These are phyloP conservation scores for Perilla frutescens DNA, from an alignment of 257 asterid genomes.

Conservation along the genomic window DNA sequence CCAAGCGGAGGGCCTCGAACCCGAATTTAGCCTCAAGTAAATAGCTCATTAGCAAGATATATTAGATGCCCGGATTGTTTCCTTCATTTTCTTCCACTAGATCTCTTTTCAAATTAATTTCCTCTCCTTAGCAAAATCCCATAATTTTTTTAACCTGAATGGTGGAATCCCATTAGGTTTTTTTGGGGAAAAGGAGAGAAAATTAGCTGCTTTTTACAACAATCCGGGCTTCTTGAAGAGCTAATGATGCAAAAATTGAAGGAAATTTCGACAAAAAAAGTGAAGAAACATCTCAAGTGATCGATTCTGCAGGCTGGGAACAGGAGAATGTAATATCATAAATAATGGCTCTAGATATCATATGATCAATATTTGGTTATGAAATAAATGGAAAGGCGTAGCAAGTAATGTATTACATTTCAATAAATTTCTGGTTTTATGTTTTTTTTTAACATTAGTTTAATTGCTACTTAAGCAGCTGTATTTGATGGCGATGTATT, in stretches of 20 bases:
- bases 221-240: conserved; percentile 29
- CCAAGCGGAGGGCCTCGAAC: background rate
- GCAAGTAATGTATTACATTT: background rate
- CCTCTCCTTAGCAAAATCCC: conserved; percentile 37
- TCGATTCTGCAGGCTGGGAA: conserved; percentile 5
- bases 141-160: conserved; percentile 38
- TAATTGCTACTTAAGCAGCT: background rate
- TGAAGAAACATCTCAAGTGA: background rate
- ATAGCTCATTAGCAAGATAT: conserved; percentile 12
- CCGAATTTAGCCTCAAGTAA: conserved; percentile 12
- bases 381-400: conserved; percentile 29
- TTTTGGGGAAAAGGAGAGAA: conserved; percentile 38
- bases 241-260: conserved; percentile 23
- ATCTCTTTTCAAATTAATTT: conserved; percentile 16
- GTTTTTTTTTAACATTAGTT: background rate
- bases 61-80: conserved; percentile 35
- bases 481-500: background rate
- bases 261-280: conserved; percentile 12
- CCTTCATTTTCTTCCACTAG: background rate
- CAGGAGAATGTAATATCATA: conserved; percentile 12
- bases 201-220: background rate
- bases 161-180: conserved; percentile 43
- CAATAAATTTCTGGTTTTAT: conserved; percentile 1
- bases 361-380: background rate
- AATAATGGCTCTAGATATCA: conserved; percentile 26